Percentiles rank a stretch among this genome's conserved stretches.
phyloP scores from a whole-genome alignment of 2,329 filamentous ascomycete genomes.

The Stachybotrys echinatus region DNA sequence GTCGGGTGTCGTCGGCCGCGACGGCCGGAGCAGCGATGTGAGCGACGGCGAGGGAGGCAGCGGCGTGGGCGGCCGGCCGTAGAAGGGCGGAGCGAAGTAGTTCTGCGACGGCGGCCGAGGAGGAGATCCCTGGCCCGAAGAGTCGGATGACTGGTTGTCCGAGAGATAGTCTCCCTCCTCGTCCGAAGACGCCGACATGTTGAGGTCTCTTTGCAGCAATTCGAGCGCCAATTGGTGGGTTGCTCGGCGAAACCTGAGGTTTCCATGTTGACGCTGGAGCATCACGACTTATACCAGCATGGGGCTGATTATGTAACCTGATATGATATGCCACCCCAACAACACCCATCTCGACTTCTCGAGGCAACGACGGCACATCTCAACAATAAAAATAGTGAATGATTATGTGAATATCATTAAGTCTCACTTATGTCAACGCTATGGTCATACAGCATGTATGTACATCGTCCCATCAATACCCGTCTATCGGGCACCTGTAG shows the following conservation, averaged over 20 bases:
- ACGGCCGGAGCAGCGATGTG: slow-evolving; percentile 84
- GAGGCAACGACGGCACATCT: too few relatives aligned
- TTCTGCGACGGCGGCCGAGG: slow-evolving; percentile 45
- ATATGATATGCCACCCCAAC: background rate
- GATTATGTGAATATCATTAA: background rate
- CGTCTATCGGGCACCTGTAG: slow-evolving; percentile 47
- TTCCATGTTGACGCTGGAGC: too few relatives aligned
- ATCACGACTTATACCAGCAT: too few relatives aligned
- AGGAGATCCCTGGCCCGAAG: slow-evolving; percentile 29
- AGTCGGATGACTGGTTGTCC: slow-evolving; percentile 24
- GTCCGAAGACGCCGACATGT: slow-evolving; percentile 28
- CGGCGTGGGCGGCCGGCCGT: slow-evolving; percentile 92
- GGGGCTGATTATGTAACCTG: background rate
- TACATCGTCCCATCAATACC: slow-evolving; percentile 38
- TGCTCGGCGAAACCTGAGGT: too few relatives aligned
- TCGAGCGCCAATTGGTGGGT: too few relatives aligned
- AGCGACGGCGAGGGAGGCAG: slow-evolving; percentile 88
- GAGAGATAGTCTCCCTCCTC: slow-evolving; percentile 31
- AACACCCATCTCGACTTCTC: too few relatives aligned
- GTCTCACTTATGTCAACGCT: slow-evolving; percentile 3
- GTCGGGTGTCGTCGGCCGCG: slow-evolving; percentile 89
- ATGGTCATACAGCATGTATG: slow-evolving; percentile 18
- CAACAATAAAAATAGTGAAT: too few relatives aligned
- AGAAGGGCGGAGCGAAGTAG: slow-evolving; percentile 78
- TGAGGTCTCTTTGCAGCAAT: background rate